Conservation (phyloP, 495 filamentous ascomycete species). For the Penicillium atrosanguineum region DNA sequence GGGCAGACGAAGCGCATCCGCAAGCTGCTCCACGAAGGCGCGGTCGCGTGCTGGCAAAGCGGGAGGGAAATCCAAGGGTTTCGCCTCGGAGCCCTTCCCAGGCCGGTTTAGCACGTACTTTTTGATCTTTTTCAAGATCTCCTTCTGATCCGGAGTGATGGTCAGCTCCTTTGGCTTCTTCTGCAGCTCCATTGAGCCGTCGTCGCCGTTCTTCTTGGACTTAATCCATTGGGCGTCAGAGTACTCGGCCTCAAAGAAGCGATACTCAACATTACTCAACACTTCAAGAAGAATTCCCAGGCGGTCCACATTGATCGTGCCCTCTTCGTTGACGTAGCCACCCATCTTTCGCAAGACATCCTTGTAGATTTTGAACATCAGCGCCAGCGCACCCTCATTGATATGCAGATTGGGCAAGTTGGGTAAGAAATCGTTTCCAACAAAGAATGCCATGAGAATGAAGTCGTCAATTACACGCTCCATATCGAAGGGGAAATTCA, state of each 20-base stretch:
- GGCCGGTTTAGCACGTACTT: constrained; percentile 69
- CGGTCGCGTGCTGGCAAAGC: constrained; percentile 81
- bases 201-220: constrained; percentile 56
- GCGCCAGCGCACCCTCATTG: constrained; percentile 91
- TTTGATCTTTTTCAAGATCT: constrained; percentile 77
- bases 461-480: constrained; percentile 98
- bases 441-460: constrained; percentile 99
- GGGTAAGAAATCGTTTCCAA: constrained; percentile 98
- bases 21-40: constrained; percentile 86
- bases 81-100: constrained; percentile 38
- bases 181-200: constrained; percentile 55
- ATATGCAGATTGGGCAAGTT: constrained; percentile 96
- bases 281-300: constrained; percentile 78
- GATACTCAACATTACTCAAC: constrained; percentile 79
- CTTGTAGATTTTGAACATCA: constrained; percentile 98
- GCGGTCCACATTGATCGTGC: constrained; percentile 81
- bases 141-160: constrained; percentile 76
- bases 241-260: constrained; percentile 86
- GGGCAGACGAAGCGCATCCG: constrained; percentile 73
- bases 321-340: constrained; percentile 95
- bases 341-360: constrained; percentile 79
- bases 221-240: constrained; percentile 90
- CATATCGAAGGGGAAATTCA: constrained; percentile 85
- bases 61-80: constrained; percentile 67
- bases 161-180: constrained; percentile 60